Conservation (phyloP, 371 early-diverging fungal species). For the Apophysomyces trapeziformis region DNA sequence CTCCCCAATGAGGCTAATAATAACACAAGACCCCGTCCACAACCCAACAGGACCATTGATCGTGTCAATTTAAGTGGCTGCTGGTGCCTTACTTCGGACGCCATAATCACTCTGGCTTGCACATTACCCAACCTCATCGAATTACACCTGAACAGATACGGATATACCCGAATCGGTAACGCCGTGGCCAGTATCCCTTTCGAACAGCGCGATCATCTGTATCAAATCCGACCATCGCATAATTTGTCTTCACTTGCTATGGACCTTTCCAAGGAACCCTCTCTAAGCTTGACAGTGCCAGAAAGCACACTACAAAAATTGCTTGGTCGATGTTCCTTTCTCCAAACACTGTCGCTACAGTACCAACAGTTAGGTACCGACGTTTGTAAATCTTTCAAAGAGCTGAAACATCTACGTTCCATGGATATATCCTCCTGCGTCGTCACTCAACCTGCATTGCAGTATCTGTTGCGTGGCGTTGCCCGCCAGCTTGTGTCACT, state of each 20-base stretch:
- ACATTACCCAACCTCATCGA: constrained; percentile 26
- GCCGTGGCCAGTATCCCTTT: constrained; percentile 16
- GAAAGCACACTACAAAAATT: constrained; percentile 22
- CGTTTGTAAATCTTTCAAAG: constrained; percentile 15
- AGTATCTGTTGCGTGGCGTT: constrained; percentile 25
- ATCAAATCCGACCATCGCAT: constrained; percentile 44
- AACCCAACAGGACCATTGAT: constrained; percentile 12
- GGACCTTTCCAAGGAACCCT: constrained; percentile 39
- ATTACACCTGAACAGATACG: constrained; percentile 34
- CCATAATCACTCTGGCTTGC: constrained; percentile 27
- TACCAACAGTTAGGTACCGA: constrained; percentile 32
- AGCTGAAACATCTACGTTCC: constrained; percentile 23
- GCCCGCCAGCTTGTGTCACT: constrained; percentile 26
- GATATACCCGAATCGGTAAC: constrained; percentile 5
- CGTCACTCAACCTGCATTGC: constrained; percentile 30
- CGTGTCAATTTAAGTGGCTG: constrained; percentile 46
- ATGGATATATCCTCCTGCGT: constrained; percentile 47
- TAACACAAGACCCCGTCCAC: neutral
- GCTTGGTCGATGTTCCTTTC: constrained; percentile 7
- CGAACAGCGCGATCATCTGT: constrained; percentile 44
- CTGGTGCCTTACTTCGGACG: constrained; percentile 30
- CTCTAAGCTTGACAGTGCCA: constrained; percentile 24
- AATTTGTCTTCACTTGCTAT: constrained; percentile 37
- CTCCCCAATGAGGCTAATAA: neutral
- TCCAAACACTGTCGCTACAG: constrained; percentile 35